Evolutionary conservation across 1,139 yeast species (phyloP).

Genomic region (Pichia sp.): DNA sequence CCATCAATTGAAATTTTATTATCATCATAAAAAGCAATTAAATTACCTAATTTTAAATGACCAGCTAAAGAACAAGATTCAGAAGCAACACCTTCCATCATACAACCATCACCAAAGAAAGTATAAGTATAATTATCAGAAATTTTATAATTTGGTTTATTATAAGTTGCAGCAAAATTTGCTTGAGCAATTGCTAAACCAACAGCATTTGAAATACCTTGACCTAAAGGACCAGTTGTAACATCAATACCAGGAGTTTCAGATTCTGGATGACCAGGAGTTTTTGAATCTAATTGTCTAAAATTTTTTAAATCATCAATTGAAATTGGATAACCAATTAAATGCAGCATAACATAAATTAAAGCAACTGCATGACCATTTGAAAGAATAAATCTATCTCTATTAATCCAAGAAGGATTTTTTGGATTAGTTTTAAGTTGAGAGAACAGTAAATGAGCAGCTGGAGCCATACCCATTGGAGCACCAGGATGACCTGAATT

Average conservation of each 20-base stretch:
- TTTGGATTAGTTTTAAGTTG: conserved; percentile 84
- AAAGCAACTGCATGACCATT: conserved; percentile 98
- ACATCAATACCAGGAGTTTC: conserved; percentile 90
- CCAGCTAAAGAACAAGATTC: conserved; percentile 97
- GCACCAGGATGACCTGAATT: conserved; percentile 99
- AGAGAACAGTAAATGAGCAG: conserved; percentile 71
- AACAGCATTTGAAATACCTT: conserved; percentile 95
- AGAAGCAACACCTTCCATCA: conserved; percentile 96
- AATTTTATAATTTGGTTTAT: conserved; percentile 69
- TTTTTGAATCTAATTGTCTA: conserved; percentile 86
- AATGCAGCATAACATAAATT: conserved; percentile 77
- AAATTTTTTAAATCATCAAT: conserved; percentile 86
- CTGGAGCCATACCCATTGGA: conserved; percentile 95
- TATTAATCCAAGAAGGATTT: conserved; percentile 87
- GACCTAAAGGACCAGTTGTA: conserved; percentile 99
- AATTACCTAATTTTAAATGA: conserved; percentile 88
- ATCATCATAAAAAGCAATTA: conserved; percentile 95
- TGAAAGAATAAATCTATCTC: conserved; percentile 92
- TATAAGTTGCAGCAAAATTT: conserved; percentile 88
- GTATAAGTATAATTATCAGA: conserved; percentile 73
- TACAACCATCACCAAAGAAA: conserved; percentile 96
- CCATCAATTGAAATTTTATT: conserved; percentile 98
- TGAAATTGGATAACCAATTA: conserved; percentile 76
- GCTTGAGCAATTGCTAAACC: conserved; percentile 96
- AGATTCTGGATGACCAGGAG: conserved; percentile 97